Evolutionary conservation across 2,329 filamentous ascomycete genomes (phyloP).

Genomic region (Mycosphaerella arachidis): DNA sequence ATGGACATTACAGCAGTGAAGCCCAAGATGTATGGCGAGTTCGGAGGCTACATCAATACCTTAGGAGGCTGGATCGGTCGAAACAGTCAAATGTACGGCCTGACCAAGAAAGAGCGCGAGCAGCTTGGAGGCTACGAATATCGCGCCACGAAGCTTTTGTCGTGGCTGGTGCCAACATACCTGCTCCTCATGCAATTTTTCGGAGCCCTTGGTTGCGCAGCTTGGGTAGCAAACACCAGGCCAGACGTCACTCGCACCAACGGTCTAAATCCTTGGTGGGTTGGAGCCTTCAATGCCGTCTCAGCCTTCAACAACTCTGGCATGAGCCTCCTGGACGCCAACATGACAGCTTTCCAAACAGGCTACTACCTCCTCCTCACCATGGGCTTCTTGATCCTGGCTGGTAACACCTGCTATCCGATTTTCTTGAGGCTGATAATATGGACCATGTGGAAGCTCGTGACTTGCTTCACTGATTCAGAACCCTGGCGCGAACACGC

Average conservation of each 20-base stretch:
- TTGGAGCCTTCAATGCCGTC: constrained; percentile 62
- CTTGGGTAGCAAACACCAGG: constrained; percentile 55
- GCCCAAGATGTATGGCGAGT: constrained; percentile 3
- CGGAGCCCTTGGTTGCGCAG: constrained; percentile 56
- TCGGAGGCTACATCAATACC: constrained; percentile 16
- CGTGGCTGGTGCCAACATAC: constrained; percentile 58
- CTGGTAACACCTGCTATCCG: constrained; percentile 55
- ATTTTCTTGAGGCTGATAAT: constrained; percentile 55
- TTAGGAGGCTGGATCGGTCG: constrained; percentile 32
- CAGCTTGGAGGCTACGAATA: constrained; percentile 61
- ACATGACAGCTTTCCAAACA: constrained; percentile 58
- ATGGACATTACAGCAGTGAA: background rate
- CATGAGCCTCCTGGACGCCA: constrained; percentile 63
- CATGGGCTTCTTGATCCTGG: constrained; percentile 43
- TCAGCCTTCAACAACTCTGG: constrained; percentile 70
- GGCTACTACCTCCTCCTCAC: constrained; percentile 44
- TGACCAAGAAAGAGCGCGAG: constrained; percentile 52
- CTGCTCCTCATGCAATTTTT: constrained; percentile 57
- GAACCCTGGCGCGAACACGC: constrained; percentile 37
- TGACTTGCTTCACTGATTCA: constrained; percentile 32
- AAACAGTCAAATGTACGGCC: constrained; percentile 53
- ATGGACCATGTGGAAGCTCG: constrained; percentile 51
- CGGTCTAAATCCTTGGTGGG: constrained; percentile 63
- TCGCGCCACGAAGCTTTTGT: constrained; percentile 56
- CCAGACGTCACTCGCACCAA: constrained; percentile 49